Evolutionary conservation across 257 asterid species (phyloP).

Genomic region (Cinchona pubescens): DNA sequence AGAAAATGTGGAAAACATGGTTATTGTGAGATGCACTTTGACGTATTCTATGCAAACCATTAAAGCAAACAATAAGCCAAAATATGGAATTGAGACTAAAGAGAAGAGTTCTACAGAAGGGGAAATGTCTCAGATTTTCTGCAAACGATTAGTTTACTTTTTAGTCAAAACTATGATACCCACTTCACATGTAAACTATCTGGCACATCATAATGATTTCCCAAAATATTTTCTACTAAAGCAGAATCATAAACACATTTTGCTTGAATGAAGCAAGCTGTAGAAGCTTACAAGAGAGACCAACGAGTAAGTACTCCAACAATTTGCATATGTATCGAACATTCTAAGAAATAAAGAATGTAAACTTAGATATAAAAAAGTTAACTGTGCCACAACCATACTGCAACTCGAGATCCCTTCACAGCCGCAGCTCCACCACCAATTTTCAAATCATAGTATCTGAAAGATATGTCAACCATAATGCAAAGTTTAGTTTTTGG

Average conservation of each 20-base stretch:
- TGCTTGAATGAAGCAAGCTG: neutral
- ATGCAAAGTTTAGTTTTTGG: slow-evolving; percentile 6
- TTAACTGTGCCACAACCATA: slow-evolving; percentile 73
- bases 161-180: neutral
- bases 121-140: neutral
- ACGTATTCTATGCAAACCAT: neutral
- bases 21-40: neutral
- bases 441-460: no score
- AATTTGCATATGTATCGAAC: slow-evolving; percentile 5
- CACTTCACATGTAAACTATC: neutral
- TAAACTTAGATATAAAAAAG: slow-evolving; percentile 39
- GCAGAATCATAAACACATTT: neutral
- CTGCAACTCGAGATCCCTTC: slow-evolving; percentile 99
- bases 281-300: neutral
- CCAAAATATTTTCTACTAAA: neutral
- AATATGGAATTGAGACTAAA: neutral
- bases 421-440: slow-evolving; percentile 84
- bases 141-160: neutral
- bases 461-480: slow-evolving; percentile 28
- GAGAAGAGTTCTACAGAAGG: neutral
- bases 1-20: neutral
- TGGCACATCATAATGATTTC: neutral
- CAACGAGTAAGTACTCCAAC: neutral
- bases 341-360: slow-evolving; percentile 22
- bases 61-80: neutral